These are phyloP conservation scores for Balansia obtecta DNA, from an alignment of 2,329 filamentous ascomycete species.

Conservation along the genomic window DNA sequence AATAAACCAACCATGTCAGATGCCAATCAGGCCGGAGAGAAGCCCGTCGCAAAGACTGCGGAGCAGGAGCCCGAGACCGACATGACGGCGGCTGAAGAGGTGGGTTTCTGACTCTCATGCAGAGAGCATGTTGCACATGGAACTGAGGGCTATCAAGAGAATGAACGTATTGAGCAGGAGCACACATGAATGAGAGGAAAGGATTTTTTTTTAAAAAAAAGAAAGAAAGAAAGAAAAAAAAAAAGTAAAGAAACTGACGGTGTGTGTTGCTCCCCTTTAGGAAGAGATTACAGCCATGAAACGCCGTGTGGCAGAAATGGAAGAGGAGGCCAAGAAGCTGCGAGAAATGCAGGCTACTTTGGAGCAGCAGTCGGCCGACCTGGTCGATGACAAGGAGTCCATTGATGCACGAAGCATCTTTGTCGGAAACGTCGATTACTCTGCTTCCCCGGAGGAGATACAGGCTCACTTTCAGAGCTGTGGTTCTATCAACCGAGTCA, in stretches of 20 bases:
- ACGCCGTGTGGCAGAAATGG: constrained; percentile 76
- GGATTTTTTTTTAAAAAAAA: too few relatives aligned
- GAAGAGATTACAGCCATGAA: constrained; percentile 85
- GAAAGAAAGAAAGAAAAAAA: neutral
- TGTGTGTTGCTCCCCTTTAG: constrained; percentile 21
- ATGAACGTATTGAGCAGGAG: neutral
- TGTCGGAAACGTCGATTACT: constrained; percentile 97
- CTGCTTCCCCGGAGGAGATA: constrained; percentile 87
- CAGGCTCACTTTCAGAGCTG: constrained; percentile 97
- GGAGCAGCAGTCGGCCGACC: constrained; percentile 71
- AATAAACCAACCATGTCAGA: constrained; percentile 4
- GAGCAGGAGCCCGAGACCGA: constrained; percentile 6
- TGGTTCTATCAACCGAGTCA: constrained; percentile 94
- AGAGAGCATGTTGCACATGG: neutral
- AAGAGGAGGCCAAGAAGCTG: constrained; percentile 75
- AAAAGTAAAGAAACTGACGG: constrained; percentile 18
- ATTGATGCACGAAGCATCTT: constrained; percentile 94
- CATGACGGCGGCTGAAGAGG: constrained; percentile 10
- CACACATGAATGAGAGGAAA: neutral
- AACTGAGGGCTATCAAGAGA: neutral
- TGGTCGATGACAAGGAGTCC: constrained; percentile 89
- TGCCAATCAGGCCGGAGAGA: constrained; percentile 4
- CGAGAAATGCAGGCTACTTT: constrained; percentile 78
- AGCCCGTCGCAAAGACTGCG: constrained; percentile 3
- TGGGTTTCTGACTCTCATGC: constrained; percentile 5